Percentiles rank a stretch among this genome's conserved stretches.
Conservation (phyloP, 2,329 filamentous ascomycete species). For the Apiospora sp. region DNA sequence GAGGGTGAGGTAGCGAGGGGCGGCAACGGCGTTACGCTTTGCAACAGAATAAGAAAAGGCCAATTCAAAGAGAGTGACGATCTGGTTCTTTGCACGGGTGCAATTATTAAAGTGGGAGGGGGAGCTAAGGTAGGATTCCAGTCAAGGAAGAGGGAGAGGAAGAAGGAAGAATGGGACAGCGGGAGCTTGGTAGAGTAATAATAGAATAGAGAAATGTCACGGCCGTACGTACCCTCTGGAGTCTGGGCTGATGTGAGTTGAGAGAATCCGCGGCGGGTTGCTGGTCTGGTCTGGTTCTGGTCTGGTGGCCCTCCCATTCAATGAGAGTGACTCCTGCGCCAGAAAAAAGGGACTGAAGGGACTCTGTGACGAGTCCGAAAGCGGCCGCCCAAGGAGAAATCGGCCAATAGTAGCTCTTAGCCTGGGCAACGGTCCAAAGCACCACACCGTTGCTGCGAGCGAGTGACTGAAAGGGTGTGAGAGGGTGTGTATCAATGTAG, state of each 20-base stretch:
- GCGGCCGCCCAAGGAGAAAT: conserved; percentile 20
- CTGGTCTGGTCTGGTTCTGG: neutral
- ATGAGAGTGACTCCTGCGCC: conserved; percentile 19
- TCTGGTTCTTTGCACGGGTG: neutral
- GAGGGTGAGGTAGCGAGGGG: neutral
- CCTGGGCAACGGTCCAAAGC: neutral
- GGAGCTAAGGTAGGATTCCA: neutral
- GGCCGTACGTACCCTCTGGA: conserved; percentile 18
- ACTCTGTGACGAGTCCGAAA: conserved; percentile 24
- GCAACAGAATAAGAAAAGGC: conserved; percentile 5
- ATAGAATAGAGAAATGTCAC: neutral
- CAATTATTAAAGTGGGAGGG: neutral
- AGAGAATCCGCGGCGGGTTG: conserved; percentile 5
- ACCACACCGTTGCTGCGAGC: conserved; percentile 14
- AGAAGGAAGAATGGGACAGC: neutral
- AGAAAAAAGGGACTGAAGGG: conserved; percentile 24
- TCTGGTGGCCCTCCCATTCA: conserved; percentile 21
- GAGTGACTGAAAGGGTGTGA: conserved; percentile 9
- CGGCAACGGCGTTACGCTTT: neutral
- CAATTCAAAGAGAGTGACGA: conserved; percentile 3
- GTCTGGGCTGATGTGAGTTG: conserved; percentile 16
- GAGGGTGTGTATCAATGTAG: conserved; percentile 21
- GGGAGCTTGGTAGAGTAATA: neutral
- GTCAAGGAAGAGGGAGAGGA: neutral
- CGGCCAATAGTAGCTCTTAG: conserved; percentile 19